phyloP scores from a whole-genome alignment of 768 basidiomycete species.

The Russula lepida region DNA sequence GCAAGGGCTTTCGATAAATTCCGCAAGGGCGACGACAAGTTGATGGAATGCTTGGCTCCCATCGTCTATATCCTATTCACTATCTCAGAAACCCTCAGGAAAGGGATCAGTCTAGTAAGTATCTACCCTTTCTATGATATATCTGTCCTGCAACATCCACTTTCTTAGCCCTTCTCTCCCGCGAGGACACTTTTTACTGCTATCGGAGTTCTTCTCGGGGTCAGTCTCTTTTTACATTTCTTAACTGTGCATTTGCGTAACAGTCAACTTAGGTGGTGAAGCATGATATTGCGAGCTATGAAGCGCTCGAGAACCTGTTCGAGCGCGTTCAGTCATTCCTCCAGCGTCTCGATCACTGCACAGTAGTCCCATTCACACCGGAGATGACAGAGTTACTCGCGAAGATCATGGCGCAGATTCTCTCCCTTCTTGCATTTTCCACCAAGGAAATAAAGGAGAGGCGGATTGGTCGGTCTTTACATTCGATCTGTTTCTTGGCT shows the following conservation, averaged over 20 bases:
- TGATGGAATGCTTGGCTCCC: too few species aligned
- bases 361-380: background rate
- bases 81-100: background rate
- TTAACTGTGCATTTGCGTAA: background rate
- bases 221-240: background rate
- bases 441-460: background rate
- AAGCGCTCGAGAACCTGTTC: background rate
- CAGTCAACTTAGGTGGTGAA: background rate
- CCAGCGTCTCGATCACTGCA: background rate
- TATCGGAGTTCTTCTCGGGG: background rate
- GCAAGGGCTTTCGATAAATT: too few species aligned
- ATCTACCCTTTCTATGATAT: background rate
- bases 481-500: background rate
- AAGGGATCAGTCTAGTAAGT: background rate
- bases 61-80: background rate
- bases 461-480: background rate
- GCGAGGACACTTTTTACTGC: background rate
- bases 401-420: background rate
- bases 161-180: background rate
- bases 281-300: background rate
- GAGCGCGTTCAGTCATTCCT: conserved; percentile 2
- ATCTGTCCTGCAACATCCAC: background rate
- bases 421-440: background rate
- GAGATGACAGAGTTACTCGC: background rate
- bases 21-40: too few species aligned